phyloP scores from a whole-genome alignment of 2,329 filamentous ascomycete genomes.

The Fusarium marasasianum region DNA sequence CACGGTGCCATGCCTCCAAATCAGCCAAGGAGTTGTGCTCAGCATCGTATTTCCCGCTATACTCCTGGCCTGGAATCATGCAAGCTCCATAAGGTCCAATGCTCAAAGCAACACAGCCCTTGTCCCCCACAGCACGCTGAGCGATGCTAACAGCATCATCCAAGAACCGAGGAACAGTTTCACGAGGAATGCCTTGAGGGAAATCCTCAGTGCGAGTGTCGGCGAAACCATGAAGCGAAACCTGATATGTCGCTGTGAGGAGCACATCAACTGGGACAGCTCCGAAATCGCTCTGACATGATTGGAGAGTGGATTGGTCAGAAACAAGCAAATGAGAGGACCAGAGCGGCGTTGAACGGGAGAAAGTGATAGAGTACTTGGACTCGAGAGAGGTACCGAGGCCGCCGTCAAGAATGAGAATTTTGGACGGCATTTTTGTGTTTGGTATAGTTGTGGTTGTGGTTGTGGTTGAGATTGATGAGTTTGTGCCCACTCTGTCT shows the following conservation, averaged over 20 bases:
- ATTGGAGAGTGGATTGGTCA: conserved; percentile 59
- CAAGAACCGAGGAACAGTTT: conserved; percentile 53
- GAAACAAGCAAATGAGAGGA: conserved; percentile 72
- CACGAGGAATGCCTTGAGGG: conserved; percentile 54
- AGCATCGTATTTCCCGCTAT: conserved; percentile 67
- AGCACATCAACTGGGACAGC: conserved; percentile 68
- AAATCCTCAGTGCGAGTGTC: conserved; percentile 55
- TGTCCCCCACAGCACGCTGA: conserved; percentile 44
- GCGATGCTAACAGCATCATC: conserved; percentile 57
- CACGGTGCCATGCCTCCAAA: conserved; percentile 65
- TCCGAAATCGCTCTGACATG: conserved; percentile 66
- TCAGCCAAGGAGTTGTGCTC: conserved; percentile 54
- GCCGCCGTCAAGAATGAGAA: conserved; percentile 71
- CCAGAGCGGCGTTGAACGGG: conserved; percentile 68
- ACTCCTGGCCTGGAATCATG: conserved; percentile 73
- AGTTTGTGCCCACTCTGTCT: conserved; percentile 16
- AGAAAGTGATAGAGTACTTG: conserved; percentile 63
- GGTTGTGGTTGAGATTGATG: conserved; percentile 3
- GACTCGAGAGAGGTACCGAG: conserved; percentile 73
- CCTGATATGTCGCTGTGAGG: conserved; percentile 74
- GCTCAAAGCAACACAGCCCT: conserved; percentile 62
- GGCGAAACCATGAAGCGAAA: conserved; percentile 65
- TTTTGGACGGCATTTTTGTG: conserved; percentile 40
- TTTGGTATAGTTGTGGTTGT: conserved; percentile 1
- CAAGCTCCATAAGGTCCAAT: conserved; percentile 74